These are phyloP conservation scores for Tephrocybe sp. DNA, from an alignment of 768 basidiomycete species.

Conservation along the genomic window DNA sequence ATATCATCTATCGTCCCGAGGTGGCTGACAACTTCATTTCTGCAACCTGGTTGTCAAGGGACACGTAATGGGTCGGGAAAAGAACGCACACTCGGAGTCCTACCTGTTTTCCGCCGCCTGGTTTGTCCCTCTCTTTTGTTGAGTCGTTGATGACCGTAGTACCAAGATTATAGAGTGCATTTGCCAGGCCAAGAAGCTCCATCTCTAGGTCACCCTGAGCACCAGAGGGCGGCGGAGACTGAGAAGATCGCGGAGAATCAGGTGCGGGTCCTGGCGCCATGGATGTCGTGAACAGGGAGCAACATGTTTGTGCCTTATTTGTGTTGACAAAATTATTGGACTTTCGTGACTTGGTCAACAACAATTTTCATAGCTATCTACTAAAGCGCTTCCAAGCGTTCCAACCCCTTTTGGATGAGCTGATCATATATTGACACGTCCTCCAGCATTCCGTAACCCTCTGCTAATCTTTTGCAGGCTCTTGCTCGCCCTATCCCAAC, in stretches of 20 bases:
- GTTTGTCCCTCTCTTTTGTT: constrained; percentile 75
- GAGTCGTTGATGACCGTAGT: constrained; percentile 84
- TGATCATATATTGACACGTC: constrained; percentile 16
- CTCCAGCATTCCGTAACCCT: constrained; percentile 12
- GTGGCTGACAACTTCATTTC: constrained; percentile 75
- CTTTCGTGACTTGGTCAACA: too few relatives aligned
- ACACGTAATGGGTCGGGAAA: background rate
- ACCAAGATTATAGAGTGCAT: constrained; percentile 77
- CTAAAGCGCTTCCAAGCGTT: constrained; percentile 4
- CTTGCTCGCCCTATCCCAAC: constrained; percentile 19
- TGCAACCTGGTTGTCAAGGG: constrained; percentile 22
- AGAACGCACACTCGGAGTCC: constrained; percentile 68
- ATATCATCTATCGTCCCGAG: constrained; percentile 68
- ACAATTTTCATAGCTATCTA: too few relatives aligned
- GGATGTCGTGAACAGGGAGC: background rate
- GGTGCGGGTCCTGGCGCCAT: constrained; percentile 37
- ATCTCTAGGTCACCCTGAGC: constrained; percentile 73
- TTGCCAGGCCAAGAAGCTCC: constrained; percentile 74
- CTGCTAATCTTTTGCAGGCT: constrained; percentile 19
- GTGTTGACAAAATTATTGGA: background rate
- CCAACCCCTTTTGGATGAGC: constrained; percentile 7
- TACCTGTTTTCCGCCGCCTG: constrained; percentile 71
- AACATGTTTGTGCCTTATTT: constrained; percentile 13
- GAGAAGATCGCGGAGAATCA: constrained; percentile 71
- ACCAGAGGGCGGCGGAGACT: constrained; percentile 71